Evolutionary conservation across 1,139 yeast species (phyloP).

Genomic region (Saccharomyces pastorianus): DNA sequence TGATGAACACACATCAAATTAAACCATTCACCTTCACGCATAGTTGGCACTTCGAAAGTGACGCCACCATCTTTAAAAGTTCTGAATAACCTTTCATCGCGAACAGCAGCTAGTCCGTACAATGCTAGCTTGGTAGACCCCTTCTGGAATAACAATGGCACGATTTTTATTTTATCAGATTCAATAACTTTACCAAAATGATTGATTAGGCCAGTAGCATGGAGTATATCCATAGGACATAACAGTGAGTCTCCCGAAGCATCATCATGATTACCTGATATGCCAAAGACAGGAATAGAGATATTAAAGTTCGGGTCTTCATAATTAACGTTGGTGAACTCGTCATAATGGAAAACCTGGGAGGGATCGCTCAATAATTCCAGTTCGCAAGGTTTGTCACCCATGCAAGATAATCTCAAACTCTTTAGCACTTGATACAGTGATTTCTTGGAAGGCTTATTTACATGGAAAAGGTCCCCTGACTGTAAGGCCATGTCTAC

Average conservation of each 20-base stretch:
- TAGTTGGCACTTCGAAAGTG: constrained; percentile 63
- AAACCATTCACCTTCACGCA: constrained; percentile 59
- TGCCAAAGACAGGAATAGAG: constrained; percentile 84
- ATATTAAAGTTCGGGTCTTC: constrained; percentile 87
- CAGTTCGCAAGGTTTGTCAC: constrained; percentile 81
- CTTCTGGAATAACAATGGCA: constrained; percentile 77
- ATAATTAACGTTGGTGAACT: constrained; percentile 65
- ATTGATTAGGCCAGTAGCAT: constrained; percentile 76
- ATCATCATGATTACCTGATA: constrained; percentile 95
- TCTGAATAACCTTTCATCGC: constrained; percentile 81
- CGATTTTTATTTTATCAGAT: constrained; percentile 62
- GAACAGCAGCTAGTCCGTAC: constrained; percentile 79
- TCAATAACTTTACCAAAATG: constrained; percentile 82
- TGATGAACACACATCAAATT: constrained; percentile 85
- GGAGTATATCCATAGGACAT: constrained; percentile 81
- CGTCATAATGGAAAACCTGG: constrained; percentile 41
- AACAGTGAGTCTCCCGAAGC: constrained; percentile 82
- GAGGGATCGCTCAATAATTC: constrained; percentile 77
- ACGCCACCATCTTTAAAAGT: constrained; percentile 78
- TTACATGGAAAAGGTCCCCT: constrained; percentile 88
- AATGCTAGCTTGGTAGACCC: constrained; percentile 77
- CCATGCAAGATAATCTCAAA: constrained; percentile 66
- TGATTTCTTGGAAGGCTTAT: constrained; percentile 82
- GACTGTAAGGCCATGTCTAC: constrained; percentile 89
- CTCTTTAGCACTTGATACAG: constrained; percentile 75